Evolutionary conservation across 2,329 filamentous ascomycete species (phyloP).

Genomic region (Boeremia lycopersici): DNA sequence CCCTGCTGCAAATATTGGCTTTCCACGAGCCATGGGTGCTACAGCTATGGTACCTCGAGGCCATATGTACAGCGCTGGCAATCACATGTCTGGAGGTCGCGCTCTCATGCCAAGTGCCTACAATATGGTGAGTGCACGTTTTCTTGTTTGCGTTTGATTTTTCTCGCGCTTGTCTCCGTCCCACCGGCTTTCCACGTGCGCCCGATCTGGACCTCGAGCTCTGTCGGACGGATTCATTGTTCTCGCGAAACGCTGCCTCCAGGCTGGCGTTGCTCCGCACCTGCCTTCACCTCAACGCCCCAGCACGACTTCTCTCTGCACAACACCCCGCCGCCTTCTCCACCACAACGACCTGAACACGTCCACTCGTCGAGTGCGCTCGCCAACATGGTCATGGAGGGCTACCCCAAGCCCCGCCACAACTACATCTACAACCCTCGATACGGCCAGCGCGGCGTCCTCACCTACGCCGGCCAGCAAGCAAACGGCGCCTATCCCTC

Average conservation of each 20-base stretch:
- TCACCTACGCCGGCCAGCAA: slow-evolving; percentile 35
- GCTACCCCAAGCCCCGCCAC: slow-evolving; percentile 39
- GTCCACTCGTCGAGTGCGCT: background rate
- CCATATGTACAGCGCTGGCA: slow-evolving; percentile 19
- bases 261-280: background rate
- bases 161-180: slow-evolving; percentile 14
- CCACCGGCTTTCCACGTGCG: slow-evolving; percentile 23
- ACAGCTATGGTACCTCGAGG: slow-evolving; percentile 8
- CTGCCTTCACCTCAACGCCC: slow-evolving; percentile 20
- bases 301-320: slow-evolving; percentile 1
- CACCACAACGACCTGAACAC: background rate
- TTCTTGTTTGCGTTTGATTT: slow-evolving; percentile 18
- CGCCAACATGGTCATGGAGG: slow-evolving; percentile 22
- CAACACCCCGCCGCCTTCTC: background rate
- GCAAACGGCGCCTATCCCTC: slow-evolving; percentile 34
- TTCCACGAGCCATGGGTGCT: slow-evolving; percentile 1
- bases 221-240: background rate
- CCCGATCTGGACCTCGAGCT: slow-evolving; percentile 1
- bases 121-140: slow-evolving; percentile 32
- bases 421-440: slow-evolving; percentile 40
- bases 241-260: slow-evolving; percentile 3
- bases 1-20: slow-evolving; percentile 11
- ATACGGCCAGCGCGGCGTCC: slow-evolving; percentile 36
- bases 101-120: slow-evolving; percentile 26
- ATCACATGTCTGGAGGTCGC: slow-evolving; percentile 22